Percentiles rank a stretch among this genome's conserved stretches.
These are phyloP conservation scores for Ogataea nakhonphanomensis DNA, from an alignment of 805 yeast genomes.

Conservation along the genomic window DNA sequence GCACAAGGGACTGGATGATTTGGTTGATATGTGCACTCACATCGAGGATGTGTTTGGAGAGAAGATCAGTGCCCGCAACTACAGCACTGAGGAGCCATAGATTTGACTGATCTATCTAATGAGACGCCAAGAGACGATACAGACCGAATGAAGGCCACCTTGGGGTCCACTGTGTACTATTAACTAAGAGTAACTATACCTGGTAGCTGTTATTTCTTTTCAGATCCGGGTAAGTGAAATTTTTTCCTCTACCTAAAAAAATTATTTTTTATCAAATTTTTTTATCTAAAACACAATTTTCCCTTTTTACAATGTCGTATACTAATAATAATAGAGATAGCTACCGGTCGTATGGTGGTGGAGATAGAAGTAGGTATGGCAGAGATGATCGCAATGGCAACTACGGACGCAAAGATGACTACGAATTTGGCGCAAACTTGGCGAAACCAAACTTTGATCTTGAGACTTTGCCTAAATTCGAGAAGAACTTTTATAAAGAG, in stretches of 20 bases:
- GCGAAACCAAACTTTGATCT: constrained; percentile 79
- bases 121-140: neutral
- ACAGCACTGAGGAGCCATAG: constrained; percentile 48
- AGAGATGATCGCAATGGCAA: constrained; percentile 36
- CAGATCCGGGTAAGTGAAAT: constrained; percentile 9
- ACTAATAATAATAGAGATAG: constrained; percentile 31
- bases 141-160: neutral
- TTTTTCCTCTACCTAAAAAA: neutral
- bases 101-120: too few species aligned
- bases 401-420: constrained; percentile 32
- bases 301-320: constrained; percentile 9
- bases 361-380: constrained; percentile 32
- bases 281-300: constrained; percentile 2
- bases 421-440: constrained; percentile 53
- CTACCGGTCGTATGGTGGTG: constrained; percentile 41
- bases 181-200: neutral
- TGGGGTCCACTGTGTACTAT: constrained; percentile 3
- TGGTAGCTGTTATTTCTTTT: constrained; percentile 1
- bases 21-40: constrained; percentile 75
- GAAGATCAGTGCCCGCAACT: constrained; percentile 57
- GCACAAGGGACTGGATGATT: constrained; percentile 84
- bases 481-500: constrained; percentile 92
- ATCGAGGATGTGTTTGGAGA: constrained; percentile 77
- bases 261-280: constrained; percentile 7
- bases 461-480: constrained; percentile 78